phyloP scores from a whole-genome alignment of 2,329 filamentous ascomycete species.

The Monosporascus sp. region DNA sequence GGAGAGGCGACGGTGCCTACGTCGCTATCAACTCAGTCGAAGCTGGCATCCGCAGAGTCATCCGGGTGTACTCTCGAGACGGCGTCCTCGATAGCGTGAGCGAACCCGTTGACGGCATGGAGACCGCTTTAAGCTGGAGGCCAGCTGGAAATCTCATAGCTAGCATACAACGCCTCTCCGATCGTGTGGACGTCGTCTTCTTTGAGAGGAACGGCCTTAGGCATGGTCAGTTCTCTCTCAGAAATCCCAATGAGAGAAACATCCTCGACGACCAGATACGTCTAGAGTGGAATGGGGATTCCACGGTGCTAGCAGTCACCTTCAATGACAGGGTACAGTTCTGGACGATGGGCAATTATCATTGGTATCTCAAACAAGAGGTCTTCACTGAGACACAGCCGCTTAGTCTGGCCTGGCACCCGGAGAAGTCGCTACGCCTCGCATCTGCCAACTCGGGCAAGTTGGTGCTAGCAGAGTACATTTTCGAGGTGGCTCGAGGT shows the following conservation, averaged over 20 bases:
- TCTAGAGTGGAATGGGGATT: slow-evolving; percentile 87
- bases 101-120: slow-evolving; percentile 90
- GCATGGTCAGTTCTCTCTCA: slow-evolving; percentile 89
- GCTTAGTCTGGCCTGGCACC: slow-evolving; percentile 65
- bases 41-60: slow-evolving; percentile 63
- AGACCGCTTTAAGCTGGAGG: slow-evolving; percentile 82
- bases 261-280: slow-evolving; percentile 53
- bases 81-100: slow-evolving; percentile 88
- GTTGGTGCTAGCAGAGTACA: slow-evolving; percentile 57
- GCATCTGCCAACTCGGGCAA: slow-evolving; percentile 48
- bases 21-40: slow-evolving; percentile 82
- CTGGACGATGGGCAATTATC: slow-evolving; percentile 96
- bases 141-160: slow-evolving; percentile 87
- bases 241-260: slow-evolving; percentile 54
- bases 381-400: slow-evolving; percentile 42
- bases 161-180: slow-evolving; percentile 67
- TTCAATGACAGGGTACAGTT: slow-evolving; percentile 74
- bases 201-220: slow-evolving; percentile 96
- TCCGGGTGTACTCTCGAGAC: slow-evolving; percentile 87
- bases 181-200: slow-evolving; percentile 78
- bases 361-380: slow-evolving; percentile 97
- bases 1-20: slow-evolving; percentile 90
- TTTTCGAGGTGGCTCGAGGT: slow-evolving; percentile 63
- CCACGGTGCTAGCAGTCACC: slow-evolving; percentile 79
- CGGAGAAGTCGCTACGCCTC: slow-evolving; percentile 73